Percentiles rank a stretch among this genome's conserved stretches.
Conservation (phyloP, 2,329 filamentous ascomycete species). For the Aschersonia sp. region DNA sequence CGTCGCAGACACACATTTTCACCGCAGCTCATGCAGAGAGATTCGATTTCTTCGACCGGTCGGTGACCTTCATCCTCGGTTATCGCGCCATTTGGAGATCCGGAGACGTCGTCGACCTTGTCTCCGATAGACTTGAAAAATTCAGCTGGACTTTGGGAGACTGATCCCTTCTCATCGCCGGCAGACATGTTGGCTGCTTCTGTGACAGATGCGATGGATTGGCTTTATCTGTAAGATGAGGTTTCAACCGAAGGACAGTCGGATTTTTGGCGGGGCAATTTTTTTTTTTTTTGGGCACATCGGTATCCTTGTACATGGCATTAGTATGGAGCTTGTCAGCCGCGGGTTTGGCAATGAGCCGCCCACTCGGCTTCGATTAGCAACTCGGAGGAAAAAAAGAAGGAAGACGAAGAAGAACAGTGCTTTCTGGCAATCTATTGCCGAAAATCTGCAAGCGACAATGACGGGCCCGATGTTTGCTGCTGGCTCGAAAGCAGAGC, state of each 20-base stretch:
- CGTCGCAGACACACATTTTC: constrained; percentile 45
- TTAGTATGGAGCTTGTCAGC: no score
- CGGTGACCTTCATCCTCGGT: constrained; percentile 30
- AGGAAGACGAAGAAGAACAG: no score
- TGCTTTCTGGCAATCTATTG: no score
- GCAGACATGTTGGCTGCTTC: constrained; percentile 21
- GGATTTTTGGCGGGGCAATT: no score
- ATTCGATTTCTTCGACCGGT: constrained; percentile 56
- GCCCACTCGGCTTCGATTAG: no score
- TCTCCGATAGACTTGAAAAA: constrained; percentile 50
- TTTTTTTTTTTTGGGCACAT: no score
- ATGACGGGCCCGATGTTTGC: constrained; percentile 23
- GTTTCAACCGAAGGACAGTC: no score
- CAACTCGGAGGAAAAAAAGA: no score
- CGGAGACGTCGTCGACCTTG: constrained; percentile 39
- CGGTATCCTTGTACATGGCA: no score
- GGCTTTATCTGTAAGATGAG: no score
- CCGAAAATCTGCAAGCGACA: constrained; percentile 39
- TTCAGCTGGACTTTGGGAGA: constrained; percentile 27
- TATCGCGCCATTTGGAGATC: constrained; percentile 19
- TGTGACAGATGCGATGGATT: no score
- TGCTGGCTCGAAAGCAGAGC: constrained; percentile 42
- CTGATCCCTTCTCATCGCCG: constrained; percentile 20
- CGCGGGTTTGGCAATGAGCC: no score
- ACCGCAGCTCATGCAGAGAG: constrained; percentile 75